These are phyloP conservation scores for baker's yeast (Saccharomyces cerevisiae) DNA, from an alignment of 805 yeast genomes.

Conservation along the genomic window DNA sequence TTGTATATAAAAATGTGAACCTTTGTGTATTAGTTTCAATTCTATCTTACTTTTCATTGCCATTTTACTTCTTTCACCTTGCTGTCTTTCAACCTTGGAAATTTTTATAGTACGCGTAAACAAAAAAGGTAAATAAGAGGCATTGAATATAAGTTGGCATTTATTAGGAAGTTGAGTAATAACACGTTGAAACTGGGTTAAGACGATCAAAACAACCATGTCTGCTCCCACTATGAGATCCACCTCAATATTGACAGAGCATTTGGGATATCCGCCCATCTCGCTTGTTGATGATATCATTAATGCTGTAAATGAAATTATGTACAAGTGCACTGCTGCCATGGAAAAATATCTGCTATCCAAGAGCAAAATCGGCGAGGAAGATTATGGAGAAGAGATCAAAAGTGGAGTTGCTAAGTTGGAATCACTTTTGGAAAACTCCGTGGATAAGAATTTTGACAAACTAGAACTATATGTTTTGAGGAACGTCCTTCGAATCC, in stretches of 20 bases:
- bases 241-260: conserved; percentile 66
- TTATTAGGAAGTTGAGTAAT: too few relatives aligned
- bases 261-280: conserved; percentile 76
- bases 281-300: conserved; percentile 79
- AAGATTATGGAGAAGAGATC: conserved; percentile 43
- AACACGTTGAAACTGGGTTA: too few relatives aligned
- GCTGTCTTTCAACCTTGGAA: neutral
- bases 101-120: neutral
- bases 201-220: conserved; percentile 14
- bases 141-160: neutral
- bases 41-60: neutral
- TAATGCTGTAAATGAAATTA: conserved; percentile 74
- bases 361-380: conserved; percentile 13
- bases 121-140: neutral
- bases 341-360: conserved; percentile 54
- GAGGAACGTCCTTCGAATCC: conserved; percentile 67
- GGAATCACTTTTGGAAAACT: conserved; percentile 65
- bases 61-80: neutral
- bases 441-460: conserved; percentile 77
- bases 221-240: conserved; percentile 33
- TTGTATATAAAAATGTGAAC: neutral
- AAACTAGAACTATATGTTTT: conserved; percentile 74
- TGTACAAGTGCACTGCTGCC: conserved; percentile 75
- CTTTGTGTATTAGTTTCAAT: neutral
- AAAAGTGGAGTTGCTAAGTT: conserved; percentile 72